Percentiles rank a stretch among this genome's conserved stretches.
phyloP scores from a whole-genome alignment of 1,284 basidiomycete species.

The Porphyrellus sp. region DNA sequence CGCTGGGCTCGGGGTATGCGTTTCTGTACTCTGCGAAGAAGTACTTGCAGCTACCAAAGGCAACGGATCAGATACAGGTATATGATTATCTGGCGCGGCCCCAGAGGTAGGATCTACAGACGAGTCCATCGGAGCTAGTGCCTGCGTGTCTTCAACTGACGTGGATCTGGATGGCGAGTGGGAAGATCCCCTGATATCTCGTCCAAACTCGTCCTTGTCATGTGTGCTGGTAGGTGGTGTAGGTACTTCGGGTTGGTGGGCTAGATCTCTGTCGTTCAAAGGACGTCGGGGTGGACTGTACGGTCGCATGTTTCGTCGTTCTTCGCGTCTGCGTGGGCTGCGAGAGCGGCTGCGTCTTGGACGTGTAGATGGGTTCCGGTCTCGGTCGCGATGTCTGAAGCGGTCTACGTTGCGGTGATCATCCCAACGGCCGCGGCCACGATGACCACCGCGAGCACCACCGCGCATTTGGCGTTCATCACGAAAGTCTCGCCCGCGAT shows the following conservation, averaged over 20 bases:
- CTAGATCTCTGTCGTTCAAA: conserved; percentile 28
- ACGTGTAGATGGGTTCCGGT: conserved; percentile 43
- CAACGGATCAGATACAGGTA: conserved; percentile 46
- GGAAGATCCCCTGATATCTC: conserved; percentile 63
- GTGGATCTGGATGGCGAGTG: conserved; percentile 25
- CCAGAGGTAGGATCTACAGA: conserved; percentile 41
- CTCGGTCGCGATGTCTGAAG: conserved; percentile 49
- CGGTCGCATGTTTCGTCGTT: conserved; percentile 47
- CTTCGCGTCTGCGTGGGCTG: conserved; percentile 60
- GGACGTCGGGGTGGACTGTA: conserved; percentile 57
- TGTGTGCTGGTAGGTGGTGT: conserved; percentile 30
- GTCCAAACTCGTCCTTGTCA: conserved; percentile 77
- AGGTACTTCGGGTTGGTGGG: conserved; percentile 24
- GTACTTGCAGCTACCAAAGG: conserved; percentile 53
- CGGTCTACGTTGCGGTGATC: conserved; percentile 42
- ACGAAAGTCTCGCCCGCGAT: conserved; percentile 46
- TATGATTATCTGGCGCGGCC: conserved; percentile 41
- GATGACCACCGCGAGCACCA: conserved; percentile 39
- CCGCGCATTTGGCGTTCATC: conserved; percentile 42
- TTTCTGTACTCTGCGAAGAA: conserved; percentile 41
- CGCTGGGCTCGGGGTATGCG: conserved; percentile 38
- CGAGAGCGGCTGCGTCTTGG: conserved; percentile 61
- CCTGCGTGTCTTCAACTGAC: conserved; percentile 35
- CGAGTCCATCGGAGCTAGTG: conserved; percentile 34
- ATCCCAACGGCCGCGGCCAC: conserved; percentile 42